phyloP scores from a whole-genome alignment of 345 rosid genomes.

The Acer yangbiense region DNA sequence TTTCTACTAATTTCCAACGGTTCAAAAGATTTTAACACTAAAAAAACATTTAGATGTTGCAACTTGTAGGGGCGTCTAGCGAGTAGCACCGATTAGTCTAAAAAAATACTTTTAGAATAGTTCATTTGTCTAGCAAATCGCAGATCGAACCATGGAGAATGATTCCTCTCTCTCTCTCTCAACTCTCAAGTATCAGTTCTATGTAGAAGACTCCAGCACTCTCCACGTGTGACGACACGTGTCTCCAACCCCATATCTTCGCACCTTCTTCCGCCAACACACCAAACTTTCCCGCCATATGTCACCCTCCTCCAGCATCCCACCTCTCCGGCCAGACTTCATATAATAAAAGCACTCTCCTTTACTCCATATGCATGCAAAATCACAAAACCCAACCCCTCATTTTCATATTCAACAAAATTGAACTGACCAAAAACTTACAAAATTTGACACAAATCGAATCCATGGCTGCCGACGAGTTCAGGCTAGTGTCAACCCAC shows the following conservation, averaged over 20 bases:
- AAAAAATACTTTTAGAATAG: no score
- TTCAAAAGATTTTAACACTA: no score
- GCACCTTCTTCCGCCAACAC: constrained; percentile 25
- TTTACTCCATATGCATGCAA: background rate
- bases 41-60: no score
- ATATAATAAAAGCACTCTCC: background rate
- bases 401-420: no score
- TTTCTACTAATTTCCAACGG: no score
- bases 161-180: background rate
- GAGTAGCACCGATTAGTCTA: no score
- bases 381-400: no score
- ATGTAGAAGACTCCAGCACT: constrained; percentile 2
- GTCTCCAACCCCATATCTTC: constrained; percentile 10
- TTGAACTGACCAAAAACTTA: background rate
- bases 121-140: no score
- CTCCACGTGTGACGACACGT: constrained; percentile 21
- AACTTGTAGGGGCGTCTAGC: no score
- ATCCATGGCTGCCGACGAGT: constrained; percentile 48
- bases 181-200: background rate
- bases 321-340: no score
- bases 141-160: no score
- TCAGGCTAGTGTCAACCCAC: constrained; percentile 58
- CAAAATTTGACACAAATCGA: background rate
- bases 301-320: background rate
- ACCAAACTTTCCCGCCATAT: constrained; percentile 28